These are phyloP conservation scores for Cyberlindnera mycetangii DNA, from an alignment of 805 yeast genomes.

Conservation along the genomic window DNA sequence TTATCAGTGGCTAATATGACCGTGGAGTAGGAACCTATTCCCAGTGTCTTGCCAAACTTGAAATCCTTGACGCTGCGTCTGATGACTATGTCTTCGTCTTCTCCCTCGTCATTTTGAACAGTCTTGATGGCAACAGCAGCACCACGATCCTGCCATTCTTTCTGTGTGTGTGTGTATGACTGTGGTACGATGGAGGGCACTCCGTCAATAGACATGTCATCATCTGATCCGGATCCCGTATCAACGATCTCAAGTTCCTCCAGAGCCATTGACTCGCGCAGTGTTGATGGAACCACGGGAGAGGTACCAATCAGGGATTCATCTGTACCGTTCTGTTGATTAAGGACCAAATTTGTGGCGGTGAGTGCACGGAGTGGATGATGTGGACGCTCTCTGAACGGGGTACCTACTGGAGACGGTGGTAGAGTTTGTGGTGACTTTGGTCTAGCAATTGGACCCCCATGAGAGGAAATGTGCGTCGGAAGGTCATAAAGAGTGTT, in stretches of 20 bases:
- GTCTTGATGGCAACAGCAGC: conserved; percentile 54
- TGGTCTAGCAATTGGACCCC: conserved; percentile 11
- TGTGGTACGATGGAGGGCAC: conserved; percentile 1
- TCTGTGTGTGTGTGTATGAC: not conserved
- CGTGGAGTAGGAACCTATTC: conserved; percentile 95
- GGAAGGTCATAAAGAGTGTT: conserved; percentile 20
- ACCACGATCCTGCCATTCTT: conserved; percentile 39
- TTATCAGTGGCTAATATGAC: conserved; percentile 83
- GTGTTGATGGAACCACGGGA: conserved; percentile 9
- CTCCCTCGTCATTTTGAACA: conserved; percentile 44
- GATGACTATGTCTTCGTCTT: conserved; percentile 47
- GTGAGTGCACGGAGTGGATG: conserved; percentile 29
- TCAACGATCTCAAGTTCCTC: conserved; percentile 4
- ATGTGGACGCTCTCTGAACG: conserved; percentile 23
- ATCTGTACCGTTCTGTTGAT: conserved; percentile 25
- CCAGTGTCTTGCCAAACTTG: conserved; percentile 82
- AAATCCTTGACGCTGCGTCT: conserved; percentile 74
- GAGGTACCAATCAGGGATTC: conserved; percentile 21
- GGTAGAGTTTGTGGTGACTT: conserved; percentile 19
- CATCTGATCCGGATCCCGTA: not conserved
- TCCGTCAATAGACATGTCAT: conserved; percentile 5
- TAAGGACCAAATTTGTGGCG: conserved; percentile 23
- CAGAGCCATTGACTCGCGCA: conserved; percentile 4
- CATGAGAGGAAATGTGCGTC: conserved; percentile 26
- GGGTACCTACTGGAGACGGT: conserved; percentile 25